Evolutionary conservation across 2,329 filamentous ascomycete genomes (phyloP).

Genomic region (Aspergillus sp.): DNA sequence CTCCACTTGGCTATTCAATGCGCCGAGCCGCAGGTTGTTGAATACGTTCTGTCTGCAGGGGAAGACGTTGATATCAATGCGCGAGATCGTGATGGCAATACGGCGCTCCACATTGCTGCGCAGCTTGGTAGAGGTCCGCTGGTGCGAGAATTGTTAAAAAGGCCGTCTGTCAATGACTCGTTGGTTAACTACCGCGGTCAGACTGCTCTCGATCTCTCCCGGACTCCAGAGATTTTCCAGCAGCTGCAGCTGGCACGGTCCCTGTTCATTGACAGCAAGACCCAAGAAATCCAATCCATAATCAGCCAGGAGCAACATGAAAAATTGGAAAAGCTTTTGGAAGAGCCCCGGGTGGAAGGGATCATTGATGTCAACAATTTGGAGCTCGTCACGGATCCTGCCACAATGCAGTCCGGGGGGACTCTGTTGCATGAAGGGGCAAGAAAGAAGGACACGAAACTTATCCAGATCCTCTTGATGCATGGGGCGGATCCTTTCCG

Average conservation of each 20-base stretch:
- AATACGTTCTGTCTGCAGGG: slow-evolving; percentile 78
- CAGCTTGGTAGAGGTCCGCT: slow-evolving; percentile 71
- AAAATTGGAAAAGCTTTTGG: slow-evolving; percentile 67
- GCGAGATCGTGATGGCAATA: slow-evolving; percentile 89
- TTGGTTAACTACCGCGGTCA: slow-evolving; percentile 78
- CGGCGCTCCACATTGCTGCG: slow-evolving; percentile 81
- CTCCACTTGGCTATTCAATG: slow-evolving; percentile 93
- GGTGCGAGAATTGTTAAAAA: slow-evolving; percentile 76
- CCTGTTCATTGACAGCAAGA: slow-evolving; percentile 79
- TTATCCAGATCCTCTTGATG: slow-evolving; percentile 83
- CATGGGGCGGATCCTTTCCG: slow-evolving; percentile 96
- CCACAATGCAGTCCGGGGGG: slow-evolving; percentile 74
- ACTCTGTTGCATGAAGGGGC: slow-evolving; percentile 91
- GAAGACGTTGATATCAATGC: slow-evolving; percentile 76
- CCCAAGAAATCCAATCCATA: slow-evolving; percentile 74
- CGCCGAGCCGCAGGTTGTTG: slow-evolving; percentile 83
- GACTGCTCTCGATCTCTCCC: slow-evolving; percentile 77
- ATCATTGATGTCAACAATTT: slow-evolving; percentile 87
- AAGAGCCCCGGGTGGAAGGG: slow-evolving; percentile 77
- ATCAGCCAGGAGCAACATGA: slow-evolving; percentile 69
- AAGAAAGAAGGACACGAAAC: slow-evolving; percentile 72
- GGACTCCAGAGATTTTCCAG: slow-evolving; percentile 92
- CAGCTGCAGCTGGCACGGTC: slow-evolving; percentile 85
- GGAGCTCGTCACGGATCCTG: slow-evolving; percentile 75
- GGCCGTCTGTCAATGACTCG: slow-evolving; percentile 79